phyloP scores from a whole-genome alignment of 179 eudicot genomes.

The Amaranthus tricolor region DNA sequence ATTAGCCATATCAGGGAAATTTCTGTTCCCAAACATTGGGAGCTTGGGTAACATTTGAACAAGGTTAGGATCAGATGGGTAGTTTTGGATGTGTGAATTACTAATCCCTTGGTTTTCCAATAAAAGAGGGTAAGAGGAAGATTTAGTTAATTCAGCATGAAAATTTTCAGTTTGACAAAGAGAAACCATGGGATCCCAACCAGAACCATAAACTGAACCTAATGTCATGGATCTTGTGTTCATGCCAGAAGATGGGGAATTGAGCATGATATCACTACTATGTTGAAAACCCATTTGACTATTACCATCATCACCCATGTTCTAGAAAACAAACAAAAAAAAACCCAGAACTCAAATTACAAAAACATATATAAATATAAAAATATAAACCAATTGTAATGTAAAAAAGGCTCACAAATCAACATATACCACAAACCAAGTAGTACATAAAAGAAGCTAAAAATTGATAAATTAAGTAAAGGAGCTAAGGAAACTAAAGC shows the following conservation, averaged over 20 bases:
- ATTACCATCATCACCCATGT: conserved; percentile 61
- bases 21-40: conserved; percentile 55
- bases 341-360: conserved; percentile 26
- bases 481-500: conserved; percentile 42
- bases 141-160: conserved; percentile 42
- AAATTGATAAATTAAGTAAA: conserved; percentile 24
- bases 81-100: conserved; percentile 44
- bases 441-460: conserved; percentile 8
- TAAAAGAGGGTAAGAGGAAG: conserved; percentile 36
- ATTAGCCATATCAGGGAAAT: conserved; percentile 57
- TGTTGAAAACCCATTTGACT: conserved; percentile 54
- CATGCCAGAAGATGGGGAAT: conserved; percentile 48
- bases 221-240: conserved; percentile 35
- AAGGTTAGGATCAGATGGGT: conserved; percentile 43
- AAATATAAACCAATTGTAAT: conserved; percentile 4
- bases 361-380: conserved; percentile 9
- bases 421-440: conserved; percentile 33
- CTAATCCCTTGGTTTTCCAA: conserved; percentile 40
- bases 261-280: conserved; percentile 36
- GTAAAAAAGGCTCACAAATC: background rate
- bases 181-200: conserved; percentile 75
- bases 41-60: conserved; percentile 58
- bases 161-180: conserved; percentile 49
- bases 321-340: conserved; percentile 27
- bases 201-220: conserved; percentile 44